phyloP scores from a whole-genome alignment of 805 yeast genomes.

The Nakazawaea wyomingensis region DNA sequence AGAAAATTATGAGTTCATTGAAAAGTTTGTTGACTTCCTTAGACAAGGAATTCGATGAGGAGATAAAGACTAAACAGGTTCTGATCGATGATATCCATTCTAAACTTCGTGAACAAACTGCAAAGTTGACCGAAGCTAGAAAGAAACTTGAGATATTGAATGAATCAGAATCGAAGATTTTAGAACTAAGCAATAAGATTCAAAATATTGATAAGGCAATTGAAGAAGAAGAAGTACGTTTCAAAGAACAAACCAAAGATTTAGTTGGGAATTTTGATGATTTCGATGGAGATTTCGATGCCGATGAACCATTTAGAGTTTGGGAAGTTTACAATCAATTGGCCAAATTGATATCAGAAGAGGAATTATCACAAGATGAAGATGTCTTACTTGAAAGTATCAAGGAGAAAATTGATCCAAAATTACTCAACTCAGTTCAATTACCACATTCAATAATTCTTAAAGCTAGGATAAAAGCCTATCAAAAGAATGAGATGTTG shows the following conservation, averaged over 20 bases:
- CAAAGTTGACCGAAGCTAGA: conserved; percentile 41
- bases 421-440: conserved; percentile 1
- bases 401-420: conserved; percentile 4
- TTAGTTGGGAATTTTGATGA: conserved; percentile 27
- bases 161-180: conserved; percentile 34
- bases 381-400: conserved; percentile 21
- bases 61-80: conserved; percentile 46
- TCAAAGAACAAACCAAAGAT: conserved; percentile 33
- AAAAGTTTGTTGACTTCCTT: conserved; percentile 44
- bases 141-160: conserved; percentile 49
- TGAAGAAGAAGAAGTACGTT: conserved; percentile 54
- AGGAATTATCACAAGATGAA: conserved; percentile 18
- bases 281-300: conserved; percentile 61
- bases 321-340: conserved; percentile 53
- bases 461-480: conserved; percentile 77
- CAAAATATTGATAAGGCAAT: conserved; percentile 59
- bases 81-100: conserved; percentile 49
- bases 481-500: conserved; percentile 56
- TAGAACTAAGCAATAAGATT: conserved; percentile 49
- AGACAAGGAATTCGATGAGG: conserved; percentile 55
- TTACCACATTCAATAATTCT: conserved; percentile 49
- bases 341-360: conserved; percentile 23
- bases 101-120: conserved; percentile 53
- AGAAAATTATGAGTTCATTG: conserved; percentile 46
- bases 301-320: conserved; percentile 88